Percentiles rank a stretch among this genome's conserved stretches.
These are phyloP conservation scores for Barbarea vulgaris DNA, from an alignment of 345 rosid genomes.

Conservation along the genomic window DNA sequence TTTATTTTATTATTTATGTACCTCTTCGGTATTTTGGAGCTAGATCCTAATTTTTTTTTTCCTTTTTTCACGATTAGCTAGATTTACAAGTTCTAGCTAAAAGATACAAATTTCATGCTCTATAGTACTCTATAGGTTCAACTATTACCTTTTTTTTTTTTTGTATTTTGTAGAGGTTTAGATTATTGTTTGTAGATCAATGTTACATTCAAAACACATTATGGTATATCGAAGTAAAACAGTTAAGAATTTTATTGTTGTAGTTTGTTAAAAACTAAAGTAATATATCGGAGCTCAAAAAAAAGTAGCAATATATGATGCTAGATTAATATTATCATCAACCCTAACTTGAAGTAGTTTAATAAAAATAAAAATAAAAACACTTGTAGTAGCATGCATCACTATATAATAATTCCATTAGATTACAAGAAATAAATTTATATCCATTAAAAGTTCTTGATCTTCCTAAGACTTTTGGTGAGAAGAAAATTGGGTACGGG, in stretches of 20 bases:
- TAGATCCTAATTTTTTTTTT: background rate
- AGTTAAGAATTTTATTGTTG: background rate
- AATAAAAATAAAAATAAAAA: too few species aligned
- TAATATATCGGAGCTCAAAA: background rate
- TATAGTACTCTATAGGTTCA: background rate
- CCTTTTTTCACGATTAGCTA: background rate
- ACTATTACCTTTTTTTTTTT: background rate
- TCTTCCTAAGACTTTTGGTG: slow-evolving; percentile 29
- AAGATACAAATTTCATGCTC: background rate
- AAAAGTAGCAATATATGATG: background rate
- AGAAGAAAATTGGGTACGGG: slow-evolving; percentile 56
- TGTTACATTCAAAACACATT: background rate
- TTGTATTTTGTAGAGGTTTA: background rate
- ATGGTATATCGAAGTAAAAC: background rate
- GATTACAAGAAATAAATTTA: background rate
- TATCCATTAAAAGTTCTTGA: background rate
- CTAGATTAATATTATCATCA: background rate
- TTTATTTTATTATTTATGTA: background rate
- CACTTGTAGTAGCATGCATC: background rate
- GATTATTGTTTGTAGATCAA: background rate
- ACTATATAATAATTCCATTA: background rate
- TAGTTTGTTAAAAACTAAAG: background rate
- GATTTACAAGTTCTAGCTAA: background rate
- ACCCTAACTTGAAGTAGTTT: background rate
- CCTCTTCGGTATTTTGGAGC: slow-evolving; percentile 7